Evolutionary conservation across 2,329 filamentous ascomycete species (phyloP).

Genomic region (Aureobasidium sp.): DNA sequence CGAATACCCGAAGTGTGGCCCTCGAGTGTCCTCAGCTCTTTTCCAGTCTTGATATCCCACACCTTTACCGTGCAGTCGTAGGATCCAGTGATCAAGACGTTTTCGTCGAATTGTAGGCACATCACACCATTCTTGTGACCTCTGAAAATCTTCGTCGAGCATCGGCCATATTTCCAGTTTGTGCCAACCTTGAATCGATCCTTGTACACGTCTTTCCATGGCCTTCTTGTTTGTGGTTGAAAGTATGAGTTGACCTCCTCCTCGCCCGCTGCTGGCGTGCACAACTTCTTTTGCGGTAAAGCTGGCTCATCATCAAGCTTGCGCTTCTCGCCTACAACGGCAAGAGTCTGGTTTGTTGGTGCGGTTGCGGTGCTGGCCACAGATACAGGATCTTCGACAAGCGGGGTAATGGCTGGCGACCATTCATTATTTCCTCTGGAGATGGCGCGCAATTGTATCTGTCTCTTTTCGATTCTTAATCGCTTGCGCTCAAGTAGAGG

Average conservation of each 20-base stretch:
- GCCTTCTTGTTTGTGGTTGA: conserved; percentile 44
- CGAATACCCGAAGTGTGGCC: conserved; percentile 80
- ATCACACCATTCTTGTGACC: conserved; percentile 85
- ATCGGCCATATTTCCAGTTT: conserved; percentile 96
- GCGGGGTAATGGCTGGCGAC: conserved; percentile 42
- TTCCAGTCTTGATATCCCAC: conserved; percentile 84
- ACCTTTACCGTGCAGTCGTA: conserved; percentile 95
- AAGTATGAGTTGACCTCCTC: conserved; percentile 34
- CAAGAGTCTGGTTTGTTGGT: background rate
- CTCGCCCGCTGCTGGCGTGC: conserved; percentile 17
- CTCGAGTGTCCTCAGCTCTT: conserved; percentile 70
- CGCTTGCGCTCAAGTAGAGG: conserved; percentile 83
- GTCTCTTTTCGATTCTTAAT: conserved; percentile 75
- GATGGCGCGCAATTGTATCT: conserved; percentile 63
- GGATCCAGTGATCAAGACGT: conserved; percentile 83
- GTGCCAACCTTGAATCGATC: conserved; percentile 92
- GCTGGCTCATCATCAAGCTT: conserved; percentile 8
- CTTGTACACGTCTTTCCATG: conserved; percentile 96
- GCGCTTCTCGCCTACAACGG: conserved; percentile 13
- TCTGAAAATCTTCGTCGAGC: conserved; percentile 71
- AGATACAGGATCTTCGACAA: conserved; percentile 12
- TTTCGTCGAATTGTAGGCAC: conserved; percentile 74
- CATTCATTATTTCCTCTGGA: conserved; percentile 48
- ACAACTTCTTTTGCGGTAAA: conserved; percentile 24
- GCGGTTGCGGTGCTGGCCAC: background rate